Base-by-base conservation (phyloP, 768 basidiomycete genomes). In the Trametes meyenii region DNA sequence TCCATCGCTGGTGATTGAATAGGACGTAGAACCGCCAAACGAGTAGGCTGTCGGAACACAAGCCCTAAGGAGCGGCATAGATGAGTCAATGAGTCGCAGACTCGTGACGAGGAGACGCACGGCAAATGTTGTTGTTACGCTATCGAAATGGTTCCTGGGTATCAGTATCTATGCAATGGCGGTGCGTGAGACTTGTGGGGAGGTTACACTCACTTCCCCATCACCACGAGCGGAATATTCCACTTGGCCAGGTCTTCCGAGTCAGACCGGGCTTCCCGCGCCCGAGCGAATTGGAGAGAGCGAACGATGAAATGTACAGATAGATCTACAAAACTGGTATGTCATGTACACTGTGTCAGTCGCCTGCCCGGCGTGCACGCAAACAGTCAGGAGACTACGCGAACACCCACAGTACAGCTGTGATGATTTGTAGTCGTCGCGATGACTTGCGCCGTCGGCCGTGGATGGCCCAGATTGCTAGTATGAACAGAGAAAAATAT, bases 11-110 rank as follows among this genome's bases (percentile, higher is more conserved):
- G 29, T 40, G 60, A 1, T 43, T 50, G 51, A 52, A 71, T 19
- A 71, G 52, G 36, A 69, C 35, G 36, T 66, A 68, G 59, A 71
- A 69, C 16, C 70, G 65, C 66, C 68, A 71, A 4, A 60, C 70
- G 7, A 71, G 39, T n/a, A 67, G 61, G 13, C 68, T 64, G 59
- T 71, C 69, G 6, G 67, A 68, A 8, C 67, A 59, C 26, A 67
- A 44, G 6, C 63, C 67, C 68, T 70, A 33, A 33, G 44, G n/a
- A 52, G 6, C 16, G 19, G 42, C 8, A 33, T 33, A 33, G 8
- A 33, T 33, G 29, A 33, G 29, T 8, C 3, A 33, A 33, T 33
- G 29, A 8, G 8, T 8, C 3, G 29, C 29, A 33, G 29, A 33
- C 29, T 33, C 3, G n/a, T n/a, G 8, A 8, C 29, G 29, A 3